Percentiles rank a stretch among this genome's conserved stretches.
phyloP scores from a whole-genome alignment of 208 protist species.

The Leishmania turanica region DNA sequence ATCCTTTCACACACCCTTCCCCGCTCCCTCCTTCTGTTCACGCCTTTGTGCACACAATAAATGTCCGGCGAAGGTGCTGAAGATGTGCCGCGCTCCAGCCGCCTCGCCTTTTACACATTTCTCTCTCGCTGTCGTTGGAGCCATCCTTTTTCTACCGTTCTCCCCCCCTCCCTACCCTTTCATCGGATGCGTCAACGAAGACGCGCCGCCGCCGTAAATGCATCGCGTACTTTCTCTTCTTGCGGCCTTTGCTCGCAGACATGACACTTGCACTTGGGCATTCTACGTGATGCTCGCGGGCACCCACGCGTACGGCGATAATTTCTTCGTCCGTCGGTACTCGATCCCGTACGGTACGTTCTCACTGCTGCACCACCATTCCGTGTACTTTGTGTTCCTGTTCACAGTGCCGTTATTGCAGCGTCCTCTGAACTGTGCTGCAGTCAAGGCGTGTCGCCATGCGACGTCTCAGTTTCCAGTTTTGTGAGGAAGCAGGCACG shows the following conservation, averaged over 20 bases:
- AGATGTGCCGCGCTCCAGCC: no score
- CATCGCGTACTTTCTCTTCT: no score
- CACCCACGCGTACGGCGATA: neutral
- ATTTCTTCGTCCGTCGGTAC: neutral
- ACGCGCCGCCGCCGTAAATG: no score
- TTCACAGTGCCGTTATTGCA: neutral
- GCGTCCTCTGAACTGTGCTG: neutral
- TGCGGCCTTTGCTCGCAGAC: neutral
- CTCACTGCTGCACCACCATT: neutral
- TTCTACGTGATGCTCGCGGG: neutral
- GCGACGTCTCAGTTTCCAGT: no score
- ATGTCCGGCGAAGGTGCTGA: neutral
- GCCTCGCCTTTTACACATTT: no score
- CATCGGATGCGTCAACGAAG: no score
- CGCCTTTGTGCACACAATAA: neutral
- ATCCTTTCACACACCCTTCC: neutral
- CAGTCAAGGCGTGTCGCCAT: no score
- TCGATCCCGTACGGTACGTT: neutral
- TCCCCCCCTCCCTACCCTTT: no score
- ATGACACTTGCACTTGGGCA: neutral
- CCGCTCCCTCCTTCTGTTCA: neutral
- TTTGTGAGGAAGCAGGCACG: no score
- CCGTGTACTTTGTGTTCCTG: neutral
- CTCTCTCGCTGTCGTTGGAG: no score
- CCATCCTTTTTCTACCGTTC: no score